Percentiles rank a stretch among this genome's conserved stretches.
phyloP scores from a whole-genome alignment of 306 rosid genomes.

The Acacia acuminata region DNA sequence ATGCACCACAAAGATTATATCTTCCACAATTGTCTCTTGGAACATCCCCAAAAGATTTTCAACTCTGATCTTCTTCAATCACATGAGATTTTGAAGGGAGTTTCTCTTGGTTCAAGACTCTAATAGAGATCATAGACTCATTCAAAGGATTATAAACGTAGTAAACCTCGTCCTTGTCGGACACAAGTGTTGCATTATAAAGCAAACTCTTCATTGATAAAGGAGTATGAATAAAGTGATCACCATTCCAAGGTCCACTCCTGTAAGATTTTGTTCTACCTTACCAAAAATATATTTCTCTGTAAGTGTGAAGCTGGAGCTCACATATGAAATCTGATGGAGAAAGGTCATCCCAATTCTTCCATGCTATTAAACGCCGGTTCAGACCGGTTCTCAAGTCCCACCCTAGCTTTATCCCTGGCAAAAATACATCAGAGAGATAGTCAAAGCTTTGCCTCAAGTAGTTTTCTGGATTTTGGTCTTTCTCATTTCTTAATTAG shows the following conservation, averaged over 20 bases:
- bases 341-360: conserved; percentile 38
- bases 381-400: conserved; percentile 37
- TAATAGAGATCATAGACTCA: not conserved
- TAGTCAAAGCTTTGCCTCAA: not conserved
- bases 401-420: conserved; percentile 35
- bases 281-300: conserved; percentile 26
- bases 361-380: conserved; percentile 54
- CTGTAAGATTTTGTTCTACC: not conserved
- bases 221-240: conserved; percentile 23
- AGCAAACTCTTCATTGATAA: not conserved
- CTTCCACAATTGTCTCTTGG: not conserved
- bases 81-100: not conserved
- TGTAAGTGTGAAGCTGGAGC: conserved; percentile 12
- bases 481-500: not conserved
- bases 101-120: not conserved
- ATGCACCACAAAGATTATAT: not conserved
- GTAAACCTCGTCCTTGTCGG: conserved; percentile 29
- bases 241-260: conserved; percentile 49
- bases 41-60: not conserved
- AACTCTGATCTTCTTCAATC: not conserved
- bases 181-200: not conserved
- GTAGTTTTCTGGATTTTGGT: not conserved
- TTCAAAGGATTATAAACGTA: conserved; percentile 21
- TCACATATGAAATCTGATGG: conserved; percentile 33
- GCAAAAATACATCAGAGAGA: not conserved